Base-by-base conservation (phyloP, 352 stramenopile genomes). In the Globisporangium megalacanthum region DNA sequence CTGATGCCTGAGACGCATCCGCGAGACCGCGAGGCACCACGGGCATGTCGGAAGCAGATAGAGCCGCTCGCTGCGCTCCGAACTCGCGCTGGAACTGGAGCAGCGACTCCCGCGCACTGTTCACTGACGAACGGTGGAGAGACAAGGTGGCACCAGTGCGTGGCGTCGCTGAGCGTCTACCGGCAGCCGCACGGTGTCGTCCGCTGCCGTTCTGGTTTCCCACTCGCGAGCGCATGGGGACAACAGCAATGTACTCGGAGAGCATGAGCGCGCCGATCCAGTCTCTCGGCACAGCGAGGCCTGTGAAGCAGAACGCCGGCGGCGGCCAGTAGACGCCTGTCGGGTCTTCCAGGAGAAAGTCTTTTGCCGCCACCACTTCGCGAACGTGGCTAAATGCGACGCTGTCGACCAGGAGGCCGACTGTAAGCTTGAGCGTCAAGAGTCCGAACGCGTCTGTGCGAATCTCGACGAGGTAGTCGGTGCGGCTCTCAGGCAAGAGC, bases 341-440 rank as follows among this genome's bases (percentile, higher is more conserved):
- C 20, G 64, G 56, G 6, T 77, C 72, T 52, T 94, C 81, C 22
- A 74, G 60, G 0, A 92, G 61, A 42, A 88, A 90, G n/a, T 66
- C 46, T 20, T 66, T 58, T 6, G 72, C 61, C 14, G 69, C 65
- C 3, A 94, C 36, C 0, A 85, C 56, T 8, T 89, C 79, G 25
- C 81, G 74, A 4, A 90, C 58, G 54, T 88, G 68, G 1, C 52
- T 59, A 9, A 92, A 65, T 7, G 81, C 72, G 0, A 90, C 76
- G 0, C 64, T 64, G 37, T 89, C 79, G 2, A 89, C 77, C 0
- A 92, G 51, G 10, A 94, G 45, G 0, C 83, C 83, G 1, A 92
- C 57, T 1, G 83, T 94, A 36, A 88, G 55, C 52, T 94, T 94
- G 17, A 94, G 61, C 4, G 79, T 94, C 22, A 94, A 64, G 8